These are phyloP conservation scores for Mycena albidolilacea DNA, from an alignment of 768 basidiomycete genomes.

Conservation along the genomic window DNA sequence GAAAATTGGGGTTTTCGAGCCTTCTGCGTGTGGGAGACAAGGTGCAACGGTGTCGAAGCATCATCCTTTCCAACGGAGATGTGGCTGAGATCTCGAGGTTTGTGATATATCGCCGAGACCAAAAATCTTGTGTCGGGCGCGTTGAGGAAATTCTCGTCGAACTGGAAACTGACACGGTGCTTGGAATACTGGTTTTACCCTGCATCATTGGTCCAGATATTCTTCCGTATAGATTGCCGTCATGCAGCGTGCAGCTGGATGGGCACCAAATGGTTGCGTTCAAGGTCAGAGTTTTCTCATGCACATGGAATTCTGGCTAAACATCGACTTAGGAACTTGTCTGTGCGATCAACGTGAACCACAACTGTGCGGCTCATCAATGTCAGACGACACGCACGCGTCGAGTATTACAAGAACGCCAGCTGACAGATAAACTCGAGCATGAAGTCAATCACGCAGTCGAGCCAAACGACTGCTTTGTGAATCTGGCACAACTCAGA, in stretches of 20 bases:
- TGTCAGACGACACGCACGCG: neutral
- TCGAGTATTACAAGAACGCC: neutral
- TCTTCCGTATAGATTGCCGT: neutral
- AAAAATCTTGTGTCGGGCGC: neutral
- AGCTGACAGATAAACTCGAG: neutral
- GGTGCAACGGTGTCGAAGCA: neutral
- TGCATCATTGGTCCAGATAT: neutral
- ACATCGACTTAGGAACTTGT: neutral
- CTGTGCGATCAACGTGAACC: conserved; percentile 6
- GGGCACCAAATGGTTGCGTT: neutral
- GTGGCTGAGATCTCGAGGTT: neutral
- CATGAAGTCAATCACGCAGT: neutral
- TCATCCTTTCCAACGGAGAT: neutral
- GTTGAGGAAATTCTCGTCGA: conserved; percentile 1
- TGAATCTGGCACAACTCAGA: neutral
- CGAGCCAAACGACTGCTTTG: neutral
- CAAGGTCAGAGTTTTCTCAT: neutral
- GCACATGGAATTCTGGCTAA: neutral
- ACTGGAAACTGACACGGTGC: neutral
- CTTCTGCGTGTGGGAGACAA: neutral
- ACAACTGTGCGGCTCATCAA: conserved; percentile 14
- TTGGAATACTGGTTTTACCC: neutral
- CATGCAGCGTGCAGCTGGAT: neutral
- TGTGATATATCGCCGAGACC: neutral
- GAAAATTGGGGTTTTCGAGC: neutral